Evolutionary conservation across 345 rosid species (phyloP), one percentile per base, ranked within the genome.

Genomic region (Eutrema heterophyllum): DNA sequence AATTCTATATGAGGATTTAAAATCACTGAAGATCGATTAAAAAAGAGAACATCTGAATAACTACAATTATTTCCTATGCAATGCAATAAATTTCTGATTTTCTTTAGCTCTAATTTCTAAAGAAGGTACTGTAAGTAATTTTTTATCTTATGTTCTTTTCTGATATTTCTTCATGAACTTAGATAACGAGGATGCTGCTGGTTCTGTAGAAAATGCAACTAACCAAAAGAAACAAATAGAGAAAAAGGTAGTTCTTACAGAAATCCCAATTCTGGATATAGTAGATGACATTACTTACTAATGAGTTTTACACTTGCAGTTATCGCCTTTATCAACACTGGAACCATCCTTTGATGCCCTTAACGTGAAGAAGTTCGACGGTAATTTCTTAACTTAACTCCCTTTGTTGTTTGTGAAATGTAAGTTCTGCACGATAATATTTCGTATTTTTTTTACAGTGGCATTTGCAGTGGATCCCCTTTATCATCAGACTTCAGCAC

Each of bases 401-500:
- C 43, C 52, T 59, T 15, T 64, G 50, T 72, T 14, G 21, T 53
- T 12, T 64, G 52, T 71, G 61, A 51, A 48, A 66, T 21, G 61
- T 67, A 55, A 67, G 40, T 74, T 77, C 12, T 38, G 45, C 64
- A 45, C 5, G 62, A 21, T 80, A 29, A 82, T 48, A 26, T 51
- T 78, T 59, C 16, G 18, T 74, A 75, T 56, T 67, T 50, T 44
- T 18, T 45, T 84, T 70, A 48, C 83, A 94, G 98, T 80, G 86
- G 95, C 97, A 52, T 91, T 94, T 83, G 86, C 92, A 2, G 97
- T 94, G 79, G 98, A 91, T 84, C 98, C 98, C 13, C 84, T 94
- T 50, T 94, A 94, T 83, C 96, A 89, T 75, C 98, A 94, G 77
- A 91, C 98, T 50, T 89, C 98, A 64, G 98, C 98, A 64, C 95